Evolutionary conservation across 2,329 filamentous ascomycete species (phyloP).

Genomic region (Furcasterigmium furcatum): DNA sequence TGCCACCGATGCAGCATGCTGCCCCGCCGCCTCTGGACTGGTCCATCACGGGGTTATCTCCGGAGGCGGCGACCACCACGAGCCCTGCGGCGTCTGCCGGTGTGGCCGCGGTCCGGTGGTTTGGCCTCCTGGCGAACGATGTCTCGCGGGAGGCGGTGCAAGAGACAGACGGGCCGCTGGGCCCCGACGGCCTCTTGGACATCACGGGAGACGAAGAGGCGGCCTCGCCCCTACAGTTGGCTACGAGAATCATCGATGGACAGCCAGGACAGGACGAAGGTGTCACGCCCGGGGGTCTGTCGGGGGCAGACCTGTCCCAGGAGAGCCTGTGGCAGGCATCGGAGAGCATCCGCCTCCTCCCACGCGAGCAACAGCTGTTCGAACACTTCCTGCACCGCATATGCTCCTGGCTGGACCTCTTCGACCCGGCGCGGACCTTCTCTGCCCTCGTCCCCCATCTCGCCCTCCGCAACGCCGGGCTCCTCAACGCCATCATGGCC

Average conservation of each 20-base stretch:
- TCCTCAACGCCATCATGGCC: conserved; percentile 22
- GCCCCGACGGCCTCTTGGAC: not conserved
- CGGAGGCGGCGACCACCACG: not conserved
- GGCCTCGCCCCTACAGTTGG: not conserved
- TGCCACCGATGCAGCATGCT: not conserved
- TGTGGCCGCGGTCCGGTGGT: conserved; percentile 3
- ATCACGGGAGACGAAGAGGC: conserved; percentile 2
- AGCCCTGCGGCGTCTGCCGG: not conserved
- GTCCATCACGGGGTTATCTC: not conserved
- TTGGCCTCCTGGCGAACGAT: conserved; percentile 7
- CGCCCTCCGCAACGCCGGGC: conserved; percentile 16
- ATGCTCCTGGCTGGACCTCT: conserved; percentile 8
- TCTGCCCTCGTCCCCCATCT: conserved; percentile 8
- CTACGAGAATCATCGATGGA: not conserved
- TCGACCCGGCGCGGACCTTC: conserved; percentile 7
- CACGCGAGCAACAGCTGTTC: conserved; percentile 4
- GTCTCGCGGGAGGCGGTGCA: conserved; percentile 4
- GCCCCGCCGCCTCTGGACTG: not conserved
- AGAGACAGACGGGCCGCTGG: not conserved
- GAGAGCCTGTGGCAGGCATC: conserved; percentile 2
- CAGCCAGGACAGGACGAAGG: not conserved
- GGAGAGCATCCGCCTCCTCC: not conserved
- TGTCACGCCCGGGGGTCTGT: no score
- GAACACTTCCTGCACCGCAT: conserved; percentile 7
- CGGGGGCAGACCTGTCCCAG: not conserved